phyloP scores from a whole-genome alignment of 345 rosid genomes.

The Arabidopsis thaliana region TAIR10.1 NC_003070.9:2785501-2786000 shows the following conservation, averaged over 20 bases:
- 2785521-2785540: slow-evolving; percentile 60
- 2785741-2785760: slow-evolving; percentile 88
- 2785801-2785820: slow-evolving; percentile 90
- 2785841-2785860: background rate
- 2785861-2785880: background rate
- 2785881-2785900: slow-evolving; percentile 22
- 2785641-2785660: slow-evolving; percentile 8
- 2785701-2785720: slow-evolving; percentile 84
- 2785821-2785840: slow-evolving; percentile 40
- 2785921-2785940: slow-evolving; percentile 74
- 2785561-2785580: slow-evolving; percentile 71
- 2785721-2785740: slow-evolving; percentile 79
- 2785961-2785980: slow-evolving; percentile 53
- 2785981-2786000: background rate
- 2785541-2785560: slow-evolving; percentile 63
- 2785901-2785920: slow-evolving; percentile 61
- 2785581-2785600: slow-evolving; percentile 80
- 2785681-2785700: slow-evolving; percentile 21
- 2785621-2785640: background rate
- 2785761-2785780: slow-evolving; percentile 96
- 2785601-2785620: slow-evolving; percentile 50
- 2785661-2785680: slow-evolving; percentile 27
- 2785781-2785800: slow-evolving; percentile 89
- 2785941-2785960: slow-evolving; percentile 55
- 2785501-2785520: slow-evolving; percentile 64